Evolutionary conservation across 1,284 basidiomycete species (phyloP).

Genomic region (Malassezia obtusa): DNA sequence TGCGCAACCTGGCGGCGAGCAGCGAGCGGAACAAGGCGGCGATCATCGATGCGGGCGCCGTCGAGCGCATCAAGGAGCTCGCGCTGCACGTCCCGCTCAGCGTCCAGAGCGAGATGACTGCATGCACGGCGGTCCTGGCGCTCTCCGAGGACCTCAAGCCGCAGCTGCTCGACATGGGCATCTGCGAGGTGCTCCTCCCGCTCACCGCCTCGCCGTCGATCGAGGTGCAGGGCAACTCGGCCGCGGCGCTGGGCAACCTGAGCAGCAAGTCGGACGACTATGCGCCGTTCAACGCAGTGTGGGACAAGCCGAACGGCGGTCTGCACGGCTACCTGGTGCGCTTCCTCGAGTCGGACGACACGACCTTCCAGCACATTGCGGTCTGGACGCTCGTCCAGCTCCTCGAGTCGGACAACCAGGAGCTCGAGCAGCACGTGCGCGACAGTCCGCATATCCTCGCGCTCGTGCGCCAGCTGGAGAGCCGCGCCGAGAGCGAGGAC

Average conservation of each 20-base stretch:
- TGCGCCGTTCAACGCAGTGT: slow-evolving; percentile 91
- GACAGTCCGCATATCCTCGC: slow-evolving; percentile 33
- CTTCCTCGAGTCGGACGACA: slow-evolving; percentile 85
- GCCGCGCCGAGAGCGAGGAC: slow-evolving; percentile 13
- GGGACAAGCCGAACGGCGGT: slow-evolving; percentile 94
- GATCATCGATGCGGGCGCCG: slow-evolving; percentile 96
- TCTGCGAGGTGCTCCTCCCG: slow-evolving; percentile 93
- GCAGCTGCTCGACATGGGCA: slow-evolving; percentile 83
- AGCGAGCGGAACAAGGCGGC: slow-evolving; percentile 97
- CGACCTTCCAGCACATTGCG: slow-evolving; percentile 99
- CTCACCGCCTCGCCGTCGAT: slow-evolving; percentile 90
- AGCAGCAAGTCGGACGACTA: slow-evolving; percentile 92
- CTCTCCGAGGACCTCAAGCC: slow-evolving; percentile 47
- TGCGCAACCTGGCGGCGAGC: slow-evolving; percentile 91
- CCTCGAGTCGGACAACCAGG: slow-evolving; percentile 73
- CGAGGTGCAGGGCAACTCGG: slow-evolving; percentile 97
- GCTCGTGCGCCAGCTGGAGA: slow-evolving; percentile 34
- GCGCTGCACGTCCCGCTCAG: slow-evolving; percentile 89
- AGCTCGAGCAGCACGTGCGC: slow-evolving; percentile 46
- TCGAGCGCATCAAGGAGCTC: slow-evolving; percentile 92
- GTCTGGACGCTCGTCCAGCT: slow-evolving; percentile 89
- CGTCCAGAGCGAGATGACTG: slow-evolving; percentile 99
- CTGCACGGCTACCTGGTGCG: slow-evolving; percentile 89
- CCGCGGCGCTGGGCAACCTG: slow-evolving; percentile 91
- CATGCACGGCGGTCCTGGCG: slow-evolving; percentile 66